These are phyloP conservation scores for Toxoplasma gondii DNA, from an alignment of 169 alveolate species.

Conservation along the genomic window DNA sequence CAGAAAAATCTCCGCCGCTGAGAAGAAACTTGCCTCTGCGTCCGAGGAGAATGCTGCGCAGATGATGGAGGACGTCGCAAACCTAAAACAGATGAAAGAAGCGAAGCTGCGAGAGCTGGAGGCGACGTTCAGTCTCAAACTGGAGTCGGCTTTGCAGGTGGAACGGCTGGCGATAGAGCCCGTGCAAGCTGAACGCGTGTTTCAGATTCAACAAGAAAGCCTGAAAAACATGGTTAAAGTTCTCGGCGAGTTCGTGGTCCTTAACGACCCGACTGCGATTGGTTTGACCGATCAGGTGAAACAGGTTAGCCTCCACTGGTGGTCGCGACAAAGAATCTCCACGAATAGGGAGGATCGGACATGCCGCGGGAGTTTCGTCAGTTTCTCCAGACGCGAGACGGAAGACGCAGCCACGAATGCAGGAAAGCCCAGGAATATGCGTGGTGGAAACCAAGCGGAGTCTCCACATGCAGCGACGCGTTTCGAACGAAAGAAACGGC, in stretches of 20 bases:
- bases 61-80: not conserved
- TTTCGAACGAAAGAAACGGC: too few species aligned
- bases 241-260: not conserved
- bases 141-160: slow-evolving; percentile 20
- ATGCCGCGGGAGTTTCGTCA: not conserved
- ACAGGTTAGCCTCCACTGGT: not conserved
- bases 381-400: not conserved
- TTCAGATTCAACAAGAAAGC: not conserved
- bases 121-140: not conserved
- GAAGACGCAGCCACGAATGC: not conserved
- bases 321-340: not conserved
- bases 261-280: not conserved
- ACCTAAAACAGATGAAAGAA: not conserved
- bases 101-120: not conserved
- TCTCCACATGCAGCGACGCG: too few species aligned
- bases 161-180: slow-evolving; percentile 19
- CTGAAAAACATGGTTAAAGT: not conserved
- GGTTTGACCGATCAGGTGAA: not conserved
- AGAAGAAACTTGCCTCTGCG: slow-evolving; percentile 9
- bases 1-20: not conserved
- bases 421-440: not conserved
- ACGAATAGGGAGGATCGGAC: too few species aligned
- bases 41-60: not conserved
- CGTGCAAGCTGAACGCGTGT: not conserved
- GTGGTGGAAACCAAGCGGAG: too few species aligned